These are phyloP conservation scores for Dendrocalamus sinicus DNA, from an alignment of 176 grass and related monocot species.

Conservation along the genomic window DNA sequence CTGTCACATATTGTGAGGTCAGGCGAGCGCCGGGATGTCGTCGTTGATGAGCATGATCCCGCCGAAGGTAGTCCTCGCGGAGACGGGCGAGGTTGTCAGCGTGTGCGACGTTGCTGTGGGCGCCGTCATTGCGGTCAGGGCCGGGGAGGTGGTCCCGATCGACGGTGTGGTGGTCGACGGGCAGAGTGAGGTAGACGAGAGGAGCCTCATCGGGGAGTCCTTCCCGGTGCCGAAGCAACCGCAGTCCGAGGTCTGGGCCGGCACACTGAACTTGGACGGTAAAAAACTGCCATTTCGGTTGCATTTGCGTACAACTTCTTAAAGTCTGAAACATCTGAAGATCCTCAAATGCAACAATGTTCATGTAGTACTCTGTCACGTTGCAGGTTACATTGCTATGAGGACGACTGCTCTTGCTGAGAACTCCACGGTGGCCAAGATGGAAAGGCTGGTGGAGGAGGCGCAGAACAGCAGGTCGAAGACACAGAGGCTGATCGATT, in stretches of 20 bases:
- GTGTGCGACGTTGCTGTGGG: slow-evolving; percentile 40
- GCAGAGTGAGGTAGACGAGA: slow-evolving; percentile 69
- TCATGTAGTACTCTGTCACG: background rate
- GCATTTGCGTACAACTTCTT: background rate
- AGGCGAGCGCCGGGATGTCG: slow-evolving; percentile 65
- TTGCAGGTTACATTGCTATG: slow-evolving; percentile 67
- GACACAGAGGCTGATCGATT: slow-evolving; percentile 72
- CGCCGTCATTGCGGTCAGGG: slow-evolving; percentile 58
- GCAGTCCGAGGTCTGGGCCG: slow-evolving; percentile 65
- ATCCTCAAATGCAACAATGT: background rate
- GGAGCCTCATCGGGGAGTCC: slow-evolving; percentile 85
- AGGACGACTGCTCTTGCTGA: slow-evolving; percentile 60
- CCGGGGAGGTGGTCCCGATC: slow-evolving; percentile 66
- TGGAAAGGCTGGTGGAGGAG: slow-evolving; percentile 76
- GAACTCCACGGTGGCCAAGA: slow-evolving; percentile 76
- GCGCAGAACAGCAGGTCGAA: slow-evolving; percentile 67
- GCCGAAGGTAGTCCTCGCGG: slow-evolving; percentile 53
- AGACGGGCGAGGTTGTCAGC: slow-evolving; percentile 48
- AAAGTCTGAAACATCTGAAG: no score
- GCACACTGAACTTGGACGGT: slow-evolving; percentile 81
- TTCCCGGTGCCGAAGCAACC: slow-evolving; percentile 63
- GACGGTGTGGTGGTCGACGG: slow-evolving; percentile 74
- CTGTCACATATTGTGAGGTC: background rate
- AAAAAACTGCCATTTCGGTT: background rate
- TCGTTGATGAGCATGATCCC: slow-evolving; percentile 65